Conservation (phyloP, 345 rosid genomes). For the Dipteronia dyeriana region DNA sequence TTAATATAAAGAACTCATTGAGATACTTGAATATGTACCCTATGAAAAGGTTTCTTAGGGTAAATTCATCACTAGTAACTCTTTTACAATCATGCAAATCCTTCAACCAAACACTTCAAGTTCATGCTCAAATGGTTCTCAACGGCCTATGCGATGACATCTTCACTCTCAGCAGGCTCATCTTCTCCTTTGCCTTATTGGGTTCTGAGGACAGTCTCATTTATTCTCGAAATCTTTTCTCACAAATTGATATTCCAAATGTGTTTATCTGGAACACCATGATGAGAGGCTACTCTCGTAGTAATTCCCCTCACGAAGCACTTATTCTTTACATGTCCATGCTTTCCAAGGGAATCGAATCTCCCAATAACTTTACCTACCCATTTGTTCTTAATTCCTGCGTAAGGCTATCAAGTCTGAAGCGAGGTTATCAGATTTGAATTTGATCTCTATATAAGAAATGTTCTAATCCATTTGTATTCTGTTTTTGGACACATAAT, state of each 20-base stretch:
- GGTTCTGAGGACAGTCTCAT: constrained; percentile 28
- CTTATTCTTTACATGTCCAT: constrained; percentile 36
- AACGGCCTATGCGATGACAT: constrained; percentile 27
- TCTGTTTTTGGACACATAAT: constrained; percentile 17
- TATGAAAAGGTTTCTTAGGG: constrained; percentile 15
- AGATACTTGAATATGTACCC: neutral
- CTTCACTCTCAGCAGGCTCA: constrained; percentile 32
- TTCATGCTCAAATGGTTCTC: constrained; percentile 35
- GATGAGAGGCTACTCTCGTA: constrained; percentile 41
- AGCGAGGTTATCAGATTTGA: constrained; percentile 33
- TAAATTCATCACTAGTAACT: constrained; percentile 1
- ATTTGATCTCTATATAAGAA: constrained; percentile 38
- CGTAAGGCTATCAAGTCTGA: constrained; percentile 26
- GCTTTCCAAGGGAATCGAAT: constrained; percentile 21
- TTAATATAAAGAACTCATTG: too few relatives aligned
- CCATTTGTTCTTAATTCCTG: constrained; percentile 44
- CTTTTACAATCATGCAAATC: constrained; percentile 39
- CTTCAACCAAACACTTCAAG: constrained; percentile 35
- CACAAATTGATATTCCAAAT: constrained; percentile 31
- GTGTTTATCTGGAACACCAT: constrained; percentile 39
- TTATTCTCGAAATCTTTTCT: constrained; percentile 35
- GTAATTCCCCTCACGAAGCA: constrained; percentile 30
- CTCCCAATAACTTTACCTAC: constrained; percentile 39
- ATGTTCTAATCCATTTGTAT: constrained; percentile 37
- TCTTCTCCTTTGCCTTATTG: constrained; percentile 37